Percentiles rank a stretch among this genome's conserved stretches.
phyloP scores from a whole-genome alignment of 441 rosid species.

The Populus trichocarpa region DNA sequence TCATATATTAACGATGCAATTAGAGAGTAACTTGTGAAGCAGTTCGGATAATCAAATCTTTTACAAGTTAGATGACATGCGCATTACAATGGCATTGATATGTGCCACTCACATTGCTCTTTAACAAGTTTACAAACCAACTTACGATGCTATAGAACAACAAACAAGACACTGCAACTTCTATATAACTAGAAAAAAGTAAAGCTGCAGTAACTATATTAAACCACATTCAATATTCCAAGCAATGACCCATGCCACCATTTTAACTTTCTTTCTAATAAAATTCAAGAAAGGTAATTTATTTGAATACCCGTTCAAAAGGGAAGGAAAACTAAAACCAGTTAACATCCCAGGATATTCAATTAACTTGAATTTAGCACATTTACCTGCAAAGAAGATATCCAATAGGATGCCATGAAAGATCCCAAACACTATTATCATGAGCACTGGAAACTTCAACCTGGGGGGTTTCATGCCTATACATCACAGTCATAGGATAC shows the following conservation, averaged over 20 bases:
- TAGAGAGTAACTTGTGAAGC: not conserved
- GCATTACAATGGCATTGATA: not conserved
- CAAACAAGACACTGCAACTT: not conserved
- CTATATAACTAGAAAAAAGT: not conserved
- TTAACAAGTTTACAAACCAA: not conserved
- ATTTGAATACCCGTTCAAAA: not conserved
- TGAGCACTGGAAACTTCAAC: slow-evolving; percentile 80
- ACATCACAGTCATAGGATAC: slow-evolving; percentile 5
- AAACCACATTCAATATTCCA: not conserved
- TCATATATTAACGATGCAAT: not conserved
- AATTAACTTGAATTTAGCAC: not conserved
- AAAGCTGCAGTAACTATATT: not conserved
- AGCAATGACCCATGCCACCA: not conserved
- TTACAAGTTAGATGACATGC: not conserved
- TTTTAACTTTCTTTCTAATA: not conserved
- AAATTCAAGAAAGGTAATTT: not conserved
- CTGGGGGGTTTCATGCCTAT: slow-evolving; percentile 94
- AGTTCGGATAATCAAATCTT: not conserved
- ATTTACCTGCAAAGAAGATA: slow-evolving; percentile 96
- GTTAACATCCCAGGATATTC: not conserved
- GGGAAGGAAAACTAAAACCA: not conserved
- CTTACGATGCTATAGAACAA: not conserved
- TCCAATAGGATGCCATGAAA: slow-evolving; percentile 99
- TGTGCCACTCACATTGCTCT: not conserved
- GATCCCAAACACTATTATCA: slow-evolving; percentile 95